Evolutionary conservation across 345 rosid genomes (phyloP), one percentile per base, ranked within the genome.

Genomic region (Gossypium herbaceum): DNA sequence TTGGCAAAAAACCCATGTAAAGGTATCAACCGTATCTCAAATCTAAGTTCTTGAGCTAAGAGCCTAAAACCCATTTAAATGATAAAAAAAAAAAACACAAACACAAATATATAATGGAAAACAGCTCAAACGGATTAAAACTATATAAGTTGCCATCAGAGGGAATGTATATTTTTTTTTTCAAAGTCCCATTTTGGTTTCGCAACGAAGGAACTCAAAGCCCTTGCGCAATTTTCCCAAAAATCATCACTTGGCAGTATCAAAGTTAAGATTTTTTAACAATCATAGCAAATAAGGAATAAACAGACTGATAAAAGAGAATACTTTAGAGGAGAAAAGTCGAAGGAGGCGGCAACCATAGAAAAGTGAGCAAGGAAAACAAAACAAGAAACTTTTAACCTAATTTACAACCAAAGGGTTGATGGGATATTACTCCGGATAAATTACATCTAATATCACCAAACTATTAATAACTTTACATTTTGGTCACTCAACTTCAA

Each of bases 171-270:
- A 25, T 12, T 25, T 22, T 11, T 47, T 8, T 72, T 81, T 63
- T 78, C 84, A 81, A 27, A 54, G 74, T 44, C 15, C 39, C 63
- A 34, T 68, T 29, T 29, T 22, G 43, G 17, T 52, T 19, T 13
- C 29, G 39, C 13, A 51, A 12, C 58, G 41, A 27, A 52, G 39
- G 79, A 73, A 69, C 78, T 81, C 81, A 81, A 81, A 76, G 81
- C 84, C 82, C 78, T 81, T 68, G 84, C 78, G 81, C 81, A 81
- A 72, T 67, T 39, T 72, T 74, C 84, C 77, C 20, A 15, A 24
- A 68, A 73, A 51, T 22, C 84, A 78, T 81, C 84, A 78, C 66
- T 22, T 73, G 76, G 84, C 77, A 75, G 72, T 68, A 43, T 19
- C 45, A 78, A 24, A 29, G 45, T 45, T 19, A 12, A 25, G 24